Percentiles rank a stretch among this genome's conserved stretches.
phyloP scores from a whole-genome alignment of 768 basidiomycete species.

The Tremella yokohamensis region DNA sequence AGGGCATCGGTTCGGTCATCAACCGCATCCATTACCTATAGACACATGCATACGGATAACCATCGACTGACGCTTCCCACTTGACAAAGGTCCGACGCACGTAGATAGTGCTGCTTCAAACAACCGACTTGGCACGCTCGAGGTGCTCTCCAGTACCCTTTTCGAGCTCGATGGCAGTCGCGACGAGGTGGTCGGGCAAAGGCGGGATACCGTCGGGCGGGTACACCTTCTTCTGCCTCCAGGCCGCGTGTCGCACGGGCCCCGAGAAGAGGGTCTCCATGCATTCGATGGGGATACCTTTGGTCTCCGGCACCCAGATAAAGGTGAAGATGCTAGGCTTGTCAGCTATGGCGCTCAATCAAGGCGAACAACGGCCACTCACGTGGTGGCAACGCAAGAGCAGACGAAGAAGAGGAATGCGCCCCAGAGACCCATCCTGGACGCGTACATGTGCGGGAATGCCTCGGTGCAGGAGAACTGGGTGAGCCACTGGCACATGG shows the following conservation, averaged over 20 bases:
- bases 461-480: constrained; percentile 47
- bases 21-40: too few relatives aligned
- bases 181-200: constrained; percentile 7
- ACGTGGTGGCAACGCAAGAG: constrained; percentile 31
- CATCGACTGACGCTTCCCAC: too few relatives aligned
- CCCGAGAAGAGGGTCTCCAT: constrained; percentile 28
- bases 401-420: constrained; percentile 45
- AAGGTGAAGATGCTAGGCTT: constrained; percentile 28
- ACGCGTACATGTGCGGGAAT: constrained; percentile 46
- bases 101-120: too few relatives aligned
- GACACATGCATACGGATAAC: too few relatives aligned
- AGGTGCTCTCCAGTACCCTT: too few relatives aligned
- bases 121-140: too few relatives aligned
- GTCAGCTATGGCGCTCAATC: neutral
- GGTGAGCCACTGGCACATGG: constrained; percentile 26
- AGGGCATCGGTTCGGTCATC: too few relatives aligned
- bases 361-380: neutral
- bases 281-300: constrained; percentile 26
- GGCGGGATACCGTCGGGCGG: constrained; percentile 30
- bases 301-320: constrained; percentile 34
- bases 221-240: constrained; percentile 26
- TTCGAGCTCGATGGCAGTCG: too few relatives aligned
- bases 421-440: constrained; percentile 38
- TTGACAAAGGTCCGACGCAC: too few relatives aligned
- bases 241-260: constrained; percentile 20